Conservation (phyloP, 2,329 filamentous ascomycete species). For the Cytospora chrysosperma region DNA sequence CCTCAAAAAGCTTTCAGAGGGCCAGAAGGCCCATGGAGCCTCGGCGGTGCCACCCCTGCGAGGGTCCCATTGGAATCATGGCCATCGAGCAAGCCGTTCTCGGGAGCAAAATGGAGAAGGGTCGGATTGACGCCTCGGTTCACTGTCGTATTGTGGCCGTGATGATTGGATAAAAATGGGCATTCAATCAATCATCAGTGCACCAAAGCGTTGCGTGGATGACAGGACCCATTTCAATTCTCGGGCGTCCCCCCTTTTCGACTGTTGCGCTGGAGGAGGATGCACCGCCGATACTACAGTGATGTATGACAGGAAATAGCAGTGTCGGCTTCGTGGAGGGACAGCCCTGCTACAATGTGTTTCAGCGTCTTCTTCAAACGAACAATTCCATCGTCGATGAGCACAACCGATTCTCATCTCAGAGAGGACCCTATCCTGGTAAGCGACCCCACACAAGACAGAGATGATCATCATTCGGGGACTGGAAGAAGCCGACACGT, state of each 20-base stretch:
- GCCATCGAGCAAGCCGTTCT: not conserved
- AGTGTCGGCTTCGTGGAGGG: conserved; percentile 18
- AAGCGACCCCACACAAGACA: conserved; percentile 1
- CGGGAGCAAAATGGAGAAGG: not conserved
- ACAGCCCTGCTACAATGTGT: conserved; percentile 19
- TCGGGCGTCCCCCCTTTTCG: conserved; percentile 13
- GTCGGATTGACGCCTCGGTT: not conserved
- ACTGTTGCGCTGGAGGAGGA: conserved; percentile 5
- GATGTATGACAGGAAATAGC: conserved; percentile 12
- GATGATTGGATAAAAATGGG: not conserved
- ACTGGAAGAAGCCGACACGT: conserved; percentile 12
- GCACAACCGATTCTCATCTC: conserved; percentile 1
- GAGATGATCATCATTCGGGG: conserved; percentile 5
- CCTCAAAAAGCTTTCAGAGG: not conserved
- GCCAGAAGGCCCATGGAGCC: not conserved
- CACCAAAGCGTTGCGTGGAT: conserved; percentile 7
- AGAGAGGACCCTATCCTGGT: not conserved
- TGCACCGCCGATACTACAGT: conserved; percentile 5
- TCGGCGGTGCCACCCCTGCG: not conserved
- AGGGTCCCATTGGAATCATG: not conserved
- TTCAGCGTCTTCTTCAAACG: conserved; percentile 14
- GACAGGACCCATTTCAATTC: conserved; percentile 6
- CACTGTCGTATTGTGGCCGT: not conserved
- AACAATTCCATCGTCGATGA: not conserved
- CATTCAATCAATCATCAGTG: not conserved